phyloP scores from a whole-genome alignment of 495 filamentous ascomycete genomes.

The Talaromyces nanjingensis region DNA sequence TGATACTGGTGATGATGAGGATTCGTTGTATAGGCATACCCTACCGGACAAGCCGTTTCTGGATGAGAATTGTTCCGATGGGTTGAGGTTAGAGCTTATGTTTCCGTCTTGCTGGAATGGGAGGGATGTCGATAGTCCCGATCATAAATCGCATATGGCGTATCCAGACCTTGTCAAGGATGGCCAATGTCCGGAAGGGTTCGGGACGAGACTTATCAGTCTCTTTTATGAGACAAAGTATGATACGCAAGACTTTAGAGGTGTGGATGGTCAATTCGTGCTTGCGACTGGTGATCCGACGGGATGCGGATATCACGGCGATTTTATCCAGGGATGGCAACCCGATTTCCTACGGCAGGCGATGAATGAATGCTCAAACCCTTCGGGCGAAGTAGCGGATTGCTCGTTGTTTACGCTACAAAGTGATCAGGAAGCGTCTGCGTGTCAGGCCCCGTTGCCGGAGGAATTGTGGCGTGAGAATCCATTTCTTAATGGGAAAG shows the following conservation, averaged over 20 bases:
- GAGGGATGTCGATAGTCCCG: constrained; percentile 43
- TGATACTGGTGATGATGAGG: constrained; percentile 43
- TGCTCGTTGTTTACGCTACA: constrained; percentile 57
- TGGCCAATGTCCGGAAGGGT: constrained; percentile 70
- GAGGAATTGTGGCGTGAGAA: constrained; percentile 31
- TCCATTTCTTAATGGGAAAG: constrained; percentile 23
- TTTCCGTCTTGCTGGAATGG: constrained; percentile 94
- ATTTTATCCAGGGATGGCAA: constrained; percentile 83
- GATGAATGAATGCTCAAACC: constrained; percentile 43
- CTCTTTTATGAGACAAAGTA: constrained; percentile 89
- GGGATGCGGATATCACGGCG: constrained; percentile 77
- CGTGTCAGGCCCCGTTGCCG: constrained; percentile 44
- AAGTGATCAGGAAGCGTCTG: constrained; percentile 24
- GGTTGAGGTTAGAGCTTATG: constrained; percentile 74
- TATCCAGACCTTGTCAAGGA: constrained; percentile 70
- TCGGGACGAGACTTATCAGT: constrained; percentile 59
- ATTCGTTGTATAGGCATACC: constrained; percentile 69
- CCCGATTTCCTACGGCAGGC: constrained; percentile 34
- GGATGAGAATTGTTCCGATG: constrained; percentile 68
- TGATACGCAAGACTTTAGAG: constrained; percentile 63
- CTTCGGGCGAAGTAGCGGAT: constrained; percentile 43
- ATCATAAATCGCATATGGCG: constrained; percentile 68
- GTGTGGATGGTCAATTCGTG: constrained; percentile 64
- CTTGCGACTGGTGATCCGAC: constrained; percentile 76
- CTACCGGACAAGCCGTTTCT: constrained; percentile 73